Evolutionary conservation across 1,284 basidiomycete genomes (phyloP), one percentile per base, ranked within the genome.

Genomic region (Rhizoctonia solani): DNA sequence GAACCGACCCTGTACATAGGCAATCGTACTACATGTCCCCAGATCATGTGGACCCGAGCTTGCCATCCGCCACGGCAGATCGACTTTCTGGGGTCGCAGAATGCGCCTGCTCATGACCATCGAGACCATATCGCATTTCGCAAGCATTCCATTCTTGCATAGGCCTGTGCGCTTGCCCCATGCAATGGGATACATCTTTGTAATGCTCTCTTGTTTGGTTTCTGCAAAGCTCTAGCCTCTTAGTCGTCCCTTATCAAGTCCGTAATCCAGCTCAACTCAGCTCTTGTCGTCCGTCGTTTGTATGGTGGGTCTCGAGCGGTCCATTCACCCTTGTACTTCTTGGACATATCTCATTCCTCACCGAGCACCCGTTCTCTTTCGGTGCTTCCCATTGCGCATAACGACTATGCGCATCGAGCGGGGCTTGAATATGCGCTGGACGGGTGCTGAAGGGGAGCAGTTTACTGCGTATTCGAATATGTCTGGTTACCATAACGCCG

Each of bases 181-280:
- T 13, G 37, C 34, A 32, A 49, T 25, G 56, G 30, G 32, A 4
- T 37, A 19, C 23, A 32, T 37, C 32, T 42, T 37, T 63, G 59
- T n/a, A 39, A 39, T 53, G 29, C 29, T 53, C 49, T 34, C 49
- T 54, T 41, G 50, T 54, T 65, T 65, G 39, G 50, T 42, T 44
- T 16, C 41, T 53, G 49, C 50, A 65, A 25, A 19, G 50, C 23
- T 44, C 27, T 11, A 52, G 59, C 37, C 30, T 47, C 49, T 46
- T 25, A 37, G 39, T 27, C 39, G 16, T 30, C 61, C 41, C 29
- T 65, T 65, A 65, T 65, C 61, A 39, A 34, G 37, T 29, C 19
- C 9, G 39, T 25, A 29, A 65, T 65, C 61, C 61, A 65, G 61
- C 61, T 65, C 61, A 65, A 65, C 61, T 65, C 49, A 65, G 61